Base-by-base conservation (phyloP, 129 eudicot genomes). In the Artemisia annua region DNA sequence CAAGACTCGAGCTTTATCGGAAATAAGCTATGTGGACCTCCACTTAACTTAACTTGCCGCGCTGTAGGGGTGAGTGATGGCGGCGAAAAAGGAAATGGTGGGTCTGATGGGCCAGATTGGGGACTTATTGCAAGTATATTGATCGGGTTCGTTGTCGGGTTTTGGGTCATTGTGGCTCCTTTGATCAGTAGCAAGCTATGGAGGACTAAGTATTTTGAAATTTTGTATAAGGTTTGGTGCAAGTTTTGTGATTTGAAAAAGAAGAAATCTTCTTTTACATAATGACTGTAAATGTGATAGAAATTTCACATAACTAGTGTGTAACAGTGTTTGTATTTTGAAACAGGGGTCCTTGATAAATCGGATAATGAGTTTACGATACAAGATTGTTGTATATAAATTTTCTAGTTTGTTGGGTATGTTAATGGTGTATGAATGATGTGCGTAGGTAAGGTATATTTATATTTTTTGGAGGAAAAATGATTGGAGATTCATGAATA, bases 11-110 rank as follows among this genome's bases (percentile, higher is more conserved):
- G 61, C 5, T 83, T 78, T 51, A 44, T 32, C 7, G 73, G 71
- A n/a, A 82, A 63, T 16, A 11, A 7, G 12, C 78, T 83, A 10
- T 83, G 83, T 65, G 86, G 86, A 43, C 58, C 49, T 56, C 83
- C 83, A 12, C 65, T 83, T 11, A 26, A 65, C 15, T 8, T 26
- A 26, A 60, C 39, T 22, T 60, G 65, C 0, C 10, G 10, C 16
- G 44, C 61, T 17, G 77, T 39, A 71, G 55, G 2, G 14, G 59
- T 4, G 57, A 55, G 19, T 54, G 58, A 53, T 49, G 58, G 0
- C 4, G 69, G 64, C 8, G 78, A 61, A 44, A 48, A 14, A 53
- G 59, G n/a, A 20, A 17, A 46, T 1, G 70, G 22, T 14, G 74
- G 32, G 10, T 57, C 63, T 2, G 69, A n/a, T 50, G 79, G 60